These are phyloP conservation scores for Leccinum uliginosum DNA, from an alignment of 768 basidiomycete species.

Conservation along the genomic window DNA sequence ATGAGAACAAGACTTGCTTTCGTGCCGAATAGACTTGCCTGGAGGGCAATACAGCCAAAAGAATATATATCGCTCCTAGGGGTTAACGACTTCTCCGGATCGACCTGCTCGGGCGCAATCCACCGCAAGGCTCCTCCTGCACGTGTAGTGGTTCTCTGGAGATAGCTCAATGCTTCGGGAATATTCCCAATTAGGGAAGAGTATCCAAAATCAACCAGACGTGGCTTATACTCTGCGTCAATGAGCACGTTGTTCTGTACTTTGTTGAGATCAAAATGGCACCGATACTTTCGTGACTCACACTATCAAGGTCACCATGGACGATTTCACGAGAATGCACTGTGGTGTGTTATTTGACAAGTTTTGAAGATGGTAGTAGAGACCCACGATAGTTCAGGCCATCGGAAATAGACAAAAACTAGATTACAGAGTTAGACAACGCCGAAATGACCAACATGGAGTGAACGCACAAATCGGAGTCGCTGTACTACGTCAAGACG, in stretches of 20 bases:
- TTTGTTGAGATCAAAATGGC: neutral
- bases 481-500: no score
- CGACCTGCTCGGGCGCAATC: neutral
- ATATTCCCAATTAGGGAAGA: neutral
- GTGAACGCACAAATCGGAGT: no score
- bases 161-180: neutral
- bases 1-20: neutral
- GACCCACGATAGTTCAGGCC: no score
- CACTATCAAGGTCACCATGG: neutral
- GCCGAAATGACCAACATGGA: no score
- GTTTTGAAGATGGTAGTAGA: no score
- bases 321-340: no score
- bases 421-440: no score
- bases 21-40: neutral
- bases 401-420: no score
- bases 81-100: neutral
- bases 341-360: no score
- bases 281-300: neutral
- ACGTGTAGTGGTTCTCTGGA: neutral
- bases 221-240: neutral
- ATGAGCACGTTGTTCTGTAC: constrained; percentile 3
- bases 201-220: no score
- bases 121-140: neutral
- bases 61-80: neutral
- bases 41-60: neutral